Conservation (phyloP, 2,329 filamentous ascomycete species). For the Neophaeococcomyces mojaviensis region DNA sequence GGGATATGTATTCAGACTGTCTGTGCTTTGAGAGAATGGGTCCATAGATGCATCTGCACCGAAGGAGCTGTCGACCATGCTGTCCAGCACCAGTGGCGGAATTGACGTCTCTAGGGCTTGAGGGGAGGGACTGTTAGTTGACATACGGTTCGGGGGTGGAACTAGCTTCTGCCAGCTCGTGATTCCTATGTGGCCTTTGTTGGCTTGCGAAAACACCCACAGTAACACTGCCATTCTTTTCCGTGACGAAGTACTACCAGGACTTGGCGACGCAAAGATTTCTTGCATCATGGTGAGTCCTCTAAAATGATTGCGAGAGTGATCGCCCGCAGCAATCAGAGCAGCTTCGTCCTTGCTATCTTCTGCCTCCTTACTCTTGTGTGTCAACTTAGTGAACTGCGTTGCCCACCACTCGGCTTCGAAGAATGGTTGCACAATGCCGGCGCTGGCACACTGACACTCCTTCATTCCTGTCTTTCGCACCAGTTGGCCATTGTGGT, state of each 20-base stretch:
- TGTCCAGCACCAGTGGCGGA: conserved; percentile 20
- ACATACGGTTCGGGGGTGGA: conserved; percentile 30
- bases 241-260: conserved; percentile 10
- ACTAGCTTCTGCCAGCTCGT: conserved; percentile 40
- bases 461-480: conserved; percentile 25
- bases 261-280: conserved; percentile 23
- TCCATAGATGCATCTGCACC: conserved; percentile 9
- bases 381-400: conserved; percentile 35
- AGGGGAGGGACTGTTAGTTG: conserved; percentile 32
- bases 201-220: conserved; percentile 41
- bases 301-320: conserved; percentile 31
- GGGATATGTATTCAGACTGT: not conserved
- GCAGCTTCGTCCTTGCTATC: conserved; percentile 27
- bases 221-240: conserved; percentile 37
- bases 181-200: conserved; percentile 32
- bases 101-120: conserved; percentile 14
- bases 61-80: conserved; percentile 15
- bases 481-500: conserved; percentile 30
- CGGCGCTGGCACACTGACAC: conserved; percentile 18
- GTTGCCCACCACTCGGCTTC: conserved; percentile 40
- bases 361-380: conserved; percentile 33
- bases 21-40: conserved; percentile 10
- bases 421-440: conserved; percentile 37
- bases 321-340: conserved; percentile 29
- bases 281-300: conserved; percentile 41